Evolutionary conservation across 805 yeast genomes (phyloP).

Genomic region (Metschnikowia vanudenii): DNA sequence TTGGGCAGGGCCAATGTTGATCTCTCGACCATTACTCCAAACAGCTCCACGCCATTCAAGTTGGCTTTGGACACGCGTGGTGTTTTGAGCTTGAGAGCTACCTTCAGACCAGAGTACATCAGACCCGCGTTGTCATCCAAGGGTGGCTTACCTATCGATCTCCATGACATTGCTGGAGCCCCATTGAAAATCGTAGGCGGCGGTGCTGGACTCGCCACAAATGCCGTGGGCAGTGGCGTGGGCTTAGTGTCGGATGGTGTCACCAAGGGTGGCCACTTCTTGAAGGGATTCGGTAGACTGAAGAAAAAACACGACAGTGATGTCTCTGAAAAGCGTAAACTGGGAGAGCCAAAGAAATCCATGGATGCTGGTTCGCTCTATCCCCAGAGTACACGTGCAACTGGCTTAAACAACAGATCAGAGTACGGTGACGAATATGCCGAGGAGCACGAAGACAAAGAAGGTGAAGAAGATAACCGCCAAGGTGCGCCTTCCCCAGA

Average conservation of each 20-base stretch:
- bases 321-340: conserved; percentile 2
- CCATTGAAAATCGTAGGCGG: conserved; percentile 47
- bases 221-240: conserved; percentile 44
- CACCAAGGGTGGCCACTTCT: conserved; percentile 45
- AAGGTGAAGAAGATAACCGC: conserved; percentile 10
- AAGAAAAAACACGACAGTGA: conserved; percentile 15
- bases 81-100: conserved; percentile 48
- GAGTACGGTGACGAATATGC: conserved; percentile 7
- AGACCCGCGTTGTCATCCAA: conserved; percentile 54
- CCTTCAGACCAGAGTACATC: conserved; percentile 63
- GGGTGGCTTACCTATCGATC: conserved; percentile 41
- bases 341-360: conserved; percentile 5
- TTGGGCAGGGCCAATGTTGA: conserved; percentile 56
- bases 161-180: conserved; percentile 41
- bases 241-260: conserved; percentile 49
- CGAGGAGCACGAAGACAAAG: conserved; percentile 14
- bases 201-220: conserved; percentile 44
- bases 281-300: conserved; percentile 31
- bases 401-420: conserved; percentile 5
- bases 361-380: conserved; percentile 4
- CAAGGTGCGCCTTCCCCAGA: conserved; percentile 18
- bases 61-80: conserved; percentile 67
- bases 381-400: conserved; percentile 3
- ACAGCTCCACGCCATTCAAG: conserved; percentile 43
- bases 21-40: conserved; percentile 47